These are phyloP conservation scores for Suhomyces kunorum DNA, from an alignment of 1,139 yeast genomes.

Conservation along the genomic window DNA sequence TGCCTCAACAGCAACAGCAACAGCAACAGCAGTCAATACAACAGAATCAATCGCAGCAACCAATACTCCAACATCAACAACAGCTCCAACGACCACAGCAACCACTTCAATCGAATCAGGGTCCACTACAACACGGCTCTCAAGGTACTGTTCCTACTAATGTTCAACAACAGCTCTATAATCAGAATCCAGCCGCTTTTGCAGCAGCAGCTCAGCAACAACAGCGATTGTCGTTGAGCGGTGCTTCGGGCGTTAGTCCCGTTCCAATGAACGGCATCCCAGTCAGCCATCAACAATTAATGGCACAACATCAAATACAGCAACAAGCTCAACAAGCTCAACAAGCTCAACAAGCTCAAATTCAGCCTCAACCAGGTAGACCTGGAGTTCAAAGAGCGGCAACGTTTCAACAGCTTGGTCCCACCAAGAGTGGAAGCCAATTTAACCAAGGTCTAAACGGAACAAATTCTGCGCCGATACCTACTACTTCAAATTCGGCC, in stretches of 20 bases:
- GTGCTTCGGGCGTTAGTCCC: slow-evolving; percentile 10
- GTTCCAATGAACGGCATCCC: slow-evolving; percentile 9
- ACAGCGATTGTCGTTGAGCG: slow-evolving; percentile 10
- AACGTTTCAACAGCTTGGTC: slow-evolving; percentile 14
- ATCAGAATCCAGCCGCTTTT: slow-evolving; percentile 10
- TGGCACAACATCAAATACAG: slow-evolving; percentile 12
- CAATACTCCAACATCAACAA: slow-evolving; percentile 5
- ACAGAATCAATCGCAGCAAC: slow-evolving; percentile 15
- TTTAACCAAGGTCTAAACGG: slow-evolving; percentile 17
- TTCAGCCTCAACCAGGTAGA: slow-evolving; percentile 14
- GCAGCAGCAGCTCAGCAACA: slow-evolving; percentile 19
- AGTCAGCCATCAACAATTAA: slow-evolving; percentile 9
- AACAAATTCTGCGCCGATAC: slow-evolving; percentile 31
- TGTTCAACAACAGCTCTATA: slow-evolving; percentile 9
- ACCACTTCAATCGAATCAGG: slow-evolving; percentile 15
- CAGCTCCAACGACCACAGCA: slow-evolving; percentile 10
- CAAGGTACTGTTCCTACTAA: slow-evolving; percentile 5
- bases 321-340: slow-evolving; percentile 11
- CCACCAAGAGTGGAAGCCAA: slow-evolving; percentile 11
- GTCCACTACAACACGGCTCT: slow-evolving; percentile 3
- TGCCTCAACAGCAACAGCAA: slow-evolving; percentile 17
- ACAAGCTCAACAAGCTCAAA: slow-evolving; percentile 8
- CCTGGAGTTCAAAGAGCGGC: slow-evolving; percentile 27
- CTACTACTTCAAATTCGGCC: slow-evolving; percentile 21
- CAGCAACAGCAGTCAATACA: slow-evolving; percentile 9